Base-by-base conservation (phyloP, 2,329 filamentous ascomycete species). In the Epichloe amarillans region DNA sequence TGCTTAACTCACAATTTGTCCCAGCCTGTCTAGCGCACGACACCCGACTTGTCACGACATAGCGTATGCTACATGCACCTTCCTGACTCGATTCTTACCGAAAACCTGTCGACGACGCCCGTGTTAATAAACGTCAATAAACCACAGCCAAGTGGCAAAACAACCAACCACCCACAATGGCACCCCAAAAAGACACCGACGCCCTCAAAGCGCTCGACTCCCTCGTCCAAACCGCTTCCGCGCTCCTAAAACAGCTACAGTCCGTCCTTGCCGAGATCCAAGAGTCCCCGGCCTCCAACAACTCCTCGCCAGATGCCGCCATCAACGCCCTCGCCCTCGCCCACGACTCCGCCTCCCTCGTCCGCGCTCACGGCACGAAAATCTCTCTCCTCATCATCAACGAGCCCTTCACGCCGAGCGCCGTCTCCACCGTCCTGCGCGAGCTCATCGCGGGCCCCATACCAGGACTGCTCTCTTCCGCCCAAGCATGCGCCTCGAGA, bases 331-430 rank as follows among this genome's bases (percentile, higher is more conserved):
- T 95, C 23, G 69, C 80, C 14, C 75, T 91, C 52, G 80, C 90
- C 36, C 77, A 79, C 58, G 84, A 90, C 59, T 77, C 86, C 0
- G 79, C 87, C 0, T 78, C 75, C 26, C 74, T 94, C 5, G 79
- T 95, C 53, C 83, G 80, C 63, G 87, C 89, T 0, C 88, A 96
- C 62, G 79, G 83, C 2, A 95, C 89, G 5, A 95, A 95, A 55
- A 75, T 96, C 26, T 91, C 87, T 0, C 82, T 96, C 1, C 77
- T 97, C 12, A 79, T 93, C 1, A 85, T 94, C 61, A 95, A 87
- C 61, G 78, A 87, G 17, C 90, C 91, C 0, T 94, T 95, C 58
- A 93, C 89, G 0, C 82, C 87, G 0, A 82, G 83, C 1, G 90
- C 88, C 5, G 74, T 95, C 36, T 70, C 68, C 10, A 82, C 76